phyloP scores from a whole-genome alignment of 345 rosid genomes.

The Conringia planisiliqua region DNA sequence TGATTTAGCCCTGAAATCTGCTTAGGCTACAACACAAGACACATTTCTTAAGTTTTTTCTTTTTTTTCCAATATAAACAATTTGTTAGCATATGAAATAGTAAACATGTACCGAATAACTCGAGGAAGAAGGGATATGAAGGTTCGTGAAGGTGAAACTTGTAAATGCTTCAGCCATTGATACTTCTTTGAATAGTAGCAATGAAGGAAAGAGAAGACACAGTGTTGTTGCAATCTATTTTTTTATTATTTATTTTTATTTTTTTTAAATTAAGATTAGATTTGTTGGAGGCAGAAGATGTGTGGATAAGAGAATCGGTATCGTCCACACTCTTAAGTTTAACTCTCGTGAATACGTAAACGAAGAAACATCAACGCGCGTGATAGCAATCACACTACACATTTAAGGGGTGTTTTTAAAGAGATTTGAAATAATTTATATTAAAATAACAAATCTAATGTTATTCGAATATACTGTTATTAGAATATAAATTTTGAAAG shows the following conservation, averaged over 20 bases:
- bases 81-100: not conserved
- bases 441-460: too few species aligned
- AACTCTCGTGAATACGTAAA: not conserved
- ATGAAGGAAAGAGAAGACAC: not conserved
- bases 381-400: not conserved
- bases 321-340: constrained; percentile 39
- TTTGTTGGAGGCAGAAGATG: constrained; percentile 1
- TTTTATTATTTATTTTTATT: not conserved
- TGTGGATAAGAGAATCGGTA: constrained; percentile 54
- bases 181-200: constrained; percentile 9
- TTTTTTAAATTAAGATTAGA: not conserved
- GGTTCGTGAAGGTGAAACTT: constrained; percentile 45
- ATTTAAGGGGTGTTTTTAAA: too few species aligned
- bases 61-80: not conserved
- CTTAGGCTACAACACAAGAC: constrained; percentile 38
- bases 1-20: constrained; percentile 38
- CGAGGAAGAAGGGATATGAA: constrained; percentile 28
- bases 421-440: too few species aligned
- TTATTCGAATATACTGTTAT: too few species aligned
- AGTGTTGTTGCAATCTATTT: not conserved
- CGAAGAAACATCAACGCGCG: not conserved
- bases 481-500: too few species aligned
- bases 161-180: constrained; percentile 54
- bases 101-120: constrained; percentile 2
- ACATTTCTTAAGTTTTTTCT: not conserved